Evolutionary conservation across 2,329 filamentous ascomycete species (phyloP).

Genomic region (Diplodia mutila): DNA sequence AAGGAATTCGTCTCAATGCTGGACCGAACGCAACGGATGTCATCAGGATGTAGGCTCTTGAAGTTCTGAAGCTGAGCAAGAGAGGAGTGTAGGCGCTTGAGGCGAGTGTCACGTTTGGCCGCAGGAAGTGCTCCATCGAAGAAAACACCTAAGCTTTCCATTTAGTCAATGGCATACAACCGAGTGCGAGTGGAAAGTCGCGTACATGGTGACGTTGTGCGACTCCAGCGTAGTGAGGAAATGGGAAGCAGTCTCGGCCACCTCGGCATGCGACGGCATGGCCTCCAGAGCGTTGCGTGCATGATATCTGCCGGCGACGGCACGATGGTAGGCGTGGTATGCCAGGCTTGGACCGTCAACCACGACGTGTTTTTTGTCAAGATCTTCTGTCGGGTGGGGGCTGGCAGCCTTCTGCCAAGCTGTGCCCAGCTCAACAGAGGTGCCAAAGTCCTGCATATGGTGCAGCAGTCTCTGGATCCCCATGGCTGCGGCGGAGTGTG

Average conservation of each 20-base stretch:
- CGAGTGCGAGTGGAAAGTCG: slow-evolving; percentile 22
- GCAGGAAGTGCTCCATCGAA: slow-evolving; percentile 83
- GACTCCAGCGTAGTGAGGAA: slow-evolving; percentile 66
- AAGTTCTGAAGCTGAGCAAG: slow-evolving; percentile 60
- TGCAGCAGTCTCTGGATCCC: slow-evolving; percentile 22
- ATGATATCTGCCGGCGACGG: slow-evolving; percentile 18
- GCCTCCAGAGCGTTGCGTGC: slow-evolving; percentile 19
- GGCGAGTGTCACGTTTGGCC: slow-evolving; percentile 65
- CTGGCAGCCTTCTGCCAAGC: not conserved
- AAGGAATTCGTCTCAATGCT: slow-evolving; percentile 31
- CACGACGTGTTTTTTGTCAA: slow-evolving; percentile 5
- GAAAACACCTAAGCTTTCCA: slow-evolving; percentile 68
- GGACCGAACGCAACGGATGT: slow-evolving; percentile 33
- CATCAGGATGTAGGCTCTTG: slow-evolving; percentile 35
- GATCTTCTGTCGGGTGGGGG: not conserved
- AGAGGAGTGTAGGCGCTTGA: slow-evolving; percentile 62
- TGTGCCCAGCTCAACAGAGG: slow-evolving; percentile 22
- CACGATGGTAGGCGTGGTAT: slow-evolving; percentile 24
- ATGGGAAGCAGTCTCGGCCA: slow-evolving; percentile 57
- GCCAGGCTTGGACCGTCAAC: slow-evolving; percentile 26
- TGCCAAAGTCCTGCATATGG: slow-evolving; percentile 18
- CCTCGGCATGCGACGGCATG: slow-evolving; percentile 63
- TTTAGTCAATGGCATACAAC: slow-evolving; percentile 28
- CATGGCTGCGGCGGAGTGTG: slow-evolving; percentile 5
- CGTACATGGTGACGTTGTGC: slow-evolving; percentile 66